Base-by-base conservation (phyloP, 2,329 filamentous ascomycete species). In the Alternaria ventricosa region DNA sequence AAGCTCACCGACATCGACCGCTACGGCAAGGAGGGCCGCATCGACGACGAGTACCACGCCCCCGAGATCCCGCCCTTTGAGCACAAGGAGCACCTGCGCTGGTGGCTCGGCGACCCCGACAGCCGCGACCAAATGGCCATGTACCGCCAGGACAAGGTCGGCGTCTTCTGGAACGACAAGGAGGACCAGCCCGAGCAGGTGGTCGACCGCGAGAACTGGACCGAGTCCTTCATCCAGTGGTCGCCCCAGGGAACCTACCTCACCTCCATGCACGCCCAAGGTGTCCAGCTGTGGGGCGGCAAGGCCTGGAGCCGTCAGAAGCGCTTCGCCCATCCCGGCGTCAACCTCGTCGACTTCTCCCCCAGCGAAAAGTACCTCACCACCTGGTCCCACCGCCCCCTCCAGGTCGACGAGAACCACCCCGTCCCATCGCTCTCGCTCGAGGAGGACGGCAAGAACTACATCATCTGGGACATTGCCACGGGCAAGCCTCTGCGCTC, bases 391-490 rank as follows among this genome's bases (percentile, higher is more conserved):
- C 93, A 95, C 82, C 89, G 93, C 55, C 94, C 96, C 23, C 97
- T 99, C 76, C 89, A 92, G 65, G 93, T 99, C 61, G 92, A 96
- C 63, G 96, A 98, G 73, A 92, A 92, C 69, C 92, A 97, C 80
- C 91, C 92, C 3, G 85, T 91, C n/a, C 86, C 97, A 55, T 90
- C 92, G 4, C 85, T 85, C 7, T 82, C 82, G 15, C 63, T 94
- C 64, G 96, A 98, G 76, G 96, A 99, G 77, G 95, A 99, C 74
- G 96, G 96, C 81, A 98, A 98, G 87, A 97, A 98, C 87, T 98
- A 98, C 82, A 92, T 99, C 77, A 94, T 99, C 77, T 99, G 96
- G 96, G 95, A 98, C 77, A 90, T 98, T 66, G 92, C 92, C 56
- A 96, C 95, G 10, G 90, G 89, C 74, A 92, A 95, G 80, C 93